Evolutionary conservation across 1,139 yeast species (phyloP).

Genomic region (Pichia sp.): DNA sequence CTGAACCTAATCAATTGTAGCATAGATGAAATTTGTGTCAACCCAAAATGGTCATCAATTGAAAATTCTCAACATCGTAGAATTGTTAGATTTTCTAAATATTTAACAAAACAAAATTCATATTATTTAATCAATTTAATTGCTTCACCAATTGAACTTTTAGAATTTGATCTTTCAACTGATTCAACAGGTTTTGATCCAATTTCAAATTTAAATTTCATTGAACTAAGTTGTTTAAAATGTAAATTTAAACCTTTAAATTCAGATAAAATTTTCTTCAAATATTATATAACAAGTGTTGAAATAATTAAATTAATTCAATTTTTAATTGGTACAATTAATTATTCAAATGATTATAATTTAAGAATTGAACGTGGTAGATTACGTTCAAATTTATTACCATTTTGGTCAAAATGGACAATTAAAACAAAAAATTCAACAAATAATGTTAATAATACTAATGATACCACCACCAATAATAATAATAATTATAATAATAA

Average conservation of each 20-base stretch:
- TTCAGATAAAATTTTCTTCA: slow-evolving; percentile 26
- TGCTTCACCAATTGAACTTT: slow-evolving; percentile 44
- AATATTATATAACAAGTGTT: slow-evolving; percentile 55
- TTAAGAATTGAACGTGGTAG: slow-evolving; percentile 56
- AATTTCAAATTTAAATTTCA: slow-evolving; percentile 36
- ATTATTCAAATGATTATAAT: slow-evolving; percentile 39
- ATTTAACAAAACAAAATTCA: slow-evolving; percentile 42
- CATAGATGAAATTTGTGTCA: slow-evolving; percentile 39
- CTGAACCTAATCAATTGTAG: slow-evolving; percentile 39
- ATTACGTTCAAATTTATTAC: slow-evolving; percentile 56
- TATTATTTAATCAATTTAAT: slow-evolving; percentile 36
- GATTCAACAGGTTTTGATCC: slow-evolving; percentile 30
- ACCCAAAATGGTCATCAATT: slow-evolving; percentile 40
- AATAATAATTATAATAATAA: no score
- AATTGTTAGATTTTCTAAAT: slow-evolving; percentile 50
- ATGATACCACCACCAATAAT: background rate
- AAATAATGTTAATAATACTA: slow-evolving; percentile 24
- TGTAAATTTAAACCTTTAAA: slow-evolving; percentile 28
- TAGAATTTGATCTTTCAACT: slow-evolving; percentile 35
- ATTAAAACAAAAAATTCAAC: slow-evolving; percentile 40
- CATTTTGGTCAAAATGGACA: slow-evolving; percentile 61
- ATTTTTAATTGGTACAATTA: slow-evolving; percentile 43
- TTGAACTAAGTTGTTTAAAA: slow-evolving; percentile 53
- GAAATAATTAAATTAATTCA: slow-evolving; percentile 62
- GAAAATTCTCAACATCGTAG: slow-evolving; percentile 48